These are phyloP conservation scores for Hyparrhenia diplandra DNA, from an alignment of 176 grass and related monocot genomes.

Conservation along the genomic window DNA sequence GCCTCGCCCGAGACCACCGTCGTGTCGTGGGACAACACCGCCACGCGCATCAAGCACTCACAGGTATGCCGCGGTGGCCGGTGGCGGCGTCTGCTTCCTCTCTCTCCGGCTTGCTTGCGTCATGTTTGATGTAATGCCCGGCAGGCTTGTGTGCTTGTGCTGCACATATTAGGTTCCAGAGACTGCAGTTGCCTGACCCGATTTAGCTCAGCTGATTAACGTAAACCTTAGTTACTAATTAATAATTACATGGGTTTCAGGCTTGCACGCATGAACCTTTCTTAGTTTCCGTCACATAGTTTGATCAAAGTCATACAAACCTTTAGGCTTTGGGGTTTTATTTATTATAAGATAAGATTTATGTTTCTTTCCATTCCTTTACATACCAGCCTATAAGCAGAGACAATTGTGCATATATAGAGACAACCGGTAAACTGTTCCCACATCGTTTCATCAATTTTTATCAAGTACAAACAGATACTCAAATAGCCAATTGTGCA, in stretches of 20 bases:
- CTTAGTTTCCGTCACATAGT: background rate
- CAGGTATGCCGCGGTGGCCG: background rate
- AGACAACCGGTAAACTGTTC: no score
- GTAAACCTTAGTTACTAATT: background rate
- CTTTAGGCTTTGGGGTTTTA: background rate
- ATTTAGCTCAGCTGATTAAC: background rate
- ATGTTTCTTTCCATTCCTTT: background rate
- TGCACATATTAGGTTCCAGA: background rate
- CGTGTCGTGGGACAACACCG: constrained; percentile 89
- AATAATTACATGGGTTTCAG: background rate
- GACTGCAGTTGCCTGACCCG: background rate
- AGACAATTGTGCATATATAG: background rate
- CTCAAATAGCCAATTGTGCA: background rate
- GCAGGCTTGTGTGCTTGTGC: background rate
- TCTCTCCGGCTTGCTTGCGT: background rate
- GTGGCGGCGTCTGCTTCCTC: no score
- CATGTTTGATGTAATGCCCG: constrained; percentile 36
- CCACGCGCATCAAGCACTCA: constrained; percentile 72
- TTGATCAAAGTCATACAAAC: background rate
- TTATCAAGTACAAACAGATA: background rate
- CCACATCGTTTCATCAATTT: background rate
- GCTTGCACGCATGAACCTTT: background rate
- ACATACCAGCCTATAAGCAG: background rate
- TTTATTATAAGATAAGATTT: background rate
- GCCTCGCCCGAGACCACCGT: constrained; percentile 61